Evolutionary conservation across 2,329 filamentous ascomycete species (phyloP), one percentile per base, ranked within the genome.

Genomic region (Paramyrothecium sp.): DNA sequence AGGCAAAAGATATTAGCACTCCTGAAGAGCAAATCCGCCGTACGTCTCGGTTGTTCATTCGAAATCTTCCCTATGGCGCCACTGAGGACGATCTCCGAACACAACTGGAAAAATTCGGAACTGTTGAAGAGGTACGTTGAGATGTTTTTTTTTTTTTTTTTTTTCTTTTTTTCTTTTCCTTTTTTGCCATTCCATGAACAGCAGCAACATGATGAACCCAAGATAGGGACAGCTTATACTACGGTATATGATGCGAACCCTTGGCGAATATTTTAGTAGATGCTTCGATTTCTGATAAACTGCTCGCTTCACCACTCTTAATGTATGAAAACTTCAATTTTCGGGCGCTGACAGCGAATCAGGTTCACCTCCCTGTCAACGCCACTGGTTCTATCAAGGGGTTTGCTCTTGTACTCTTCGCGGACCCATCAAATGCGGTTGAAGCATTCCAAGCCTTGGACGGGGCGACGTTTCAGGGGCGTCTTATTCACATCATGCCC

Each of bases 151-250:
- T 10, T 53, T 53, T 56, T 60, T 49, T 48, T 16, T 10, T 8
- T 60, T 65, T 11, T 51, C 51, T 57, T 60, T 49, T 48, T n/a
- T n/a, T n/a, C n/a, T n/a, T n/a, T n/a, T n/a, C n/a, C n/a, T 58
- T 58, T 56, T 54, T 52, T 47, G 56, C 10, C 44, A 46, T 12
- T 20, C 51, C 12, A 56, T 52, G 56, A 58, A 53, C 57, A 56
- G 60, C 49, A 62, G 63, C 81, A 80, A 78, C 75, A 84, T 94
- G 95, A 98, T 98, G 94, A 98, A 91, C 80, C 86, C 90, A 90
- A 90, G 95, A 98, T 98, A 98, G 95, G 95, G 95, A 98, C 95
- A 98, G 87, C 94, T 92, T 90, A 97, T 94, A 90, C 90, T 81
- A 68, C 73, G 78, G 91, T 90, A 92, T 81, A 81, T 98, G 93